Percentiles rank a stretch among this genome's conserved stretches.
phyloP scores from a whole-genome alignment of 192 early-diverging fungal species.

The Gigaspora rosea region DNA sequence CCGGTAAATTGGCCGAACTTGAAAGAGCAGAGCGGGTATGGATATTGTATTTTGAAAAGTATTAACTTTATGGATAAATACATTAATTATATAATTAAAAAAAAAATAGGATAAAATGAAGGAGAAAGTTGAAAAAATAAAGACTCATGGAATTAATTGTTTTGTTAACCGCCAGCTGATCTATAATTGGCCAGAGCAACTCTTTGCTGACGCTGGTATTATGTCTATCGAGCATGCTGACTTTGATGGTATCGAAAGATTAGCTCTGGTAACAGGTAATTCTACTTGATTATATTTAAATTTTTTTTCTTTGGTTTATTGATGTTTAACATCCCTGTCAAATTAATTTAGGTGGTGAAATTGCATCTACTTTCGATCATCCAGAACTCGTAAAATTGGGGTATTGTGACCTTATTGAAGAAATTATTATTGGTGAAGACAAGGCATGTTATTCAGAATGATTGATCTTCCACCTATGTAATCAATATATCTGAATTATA shows the following conservation, averaged over 20 bases:
- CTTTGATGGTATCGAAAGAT: constrained; percentile 96
- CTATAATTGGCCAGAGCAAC: constrained; percentile 99
- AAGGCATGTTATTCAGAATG: constrained; percentile 36
- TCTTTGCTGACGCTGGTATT: constrained; percentile 97
- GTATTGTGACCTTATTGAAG: constrained; percentile 95
- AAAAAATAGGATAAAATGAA: constrained; percentile 87
- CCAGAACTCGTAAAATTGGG: constrained; percentile 95
- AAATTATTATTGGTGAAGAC: constrained; percentile 99
- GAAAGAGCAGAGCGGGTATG: constrained; percentile 89
- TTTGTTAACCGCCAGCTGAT: constrained; percentile 99
- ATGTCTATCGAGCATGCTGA: constrained; percentile 98
- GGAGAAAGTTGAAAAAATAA: constrained; percentile 98
- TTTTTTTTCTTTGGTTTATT: background rate
- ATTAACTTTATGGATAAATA: background rate
- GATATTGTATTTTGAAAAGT: no score
- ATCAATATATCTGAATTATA: background rate
- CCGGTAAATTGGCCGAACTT: constrained; percentile 96
- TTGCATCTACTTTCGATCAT: constrained; percentile 97
- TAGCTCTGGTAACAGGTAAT: constrained; percentile 89
- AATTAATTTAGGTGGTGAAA: constrained; percentile 76
- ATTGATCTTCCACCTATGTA: background rate
- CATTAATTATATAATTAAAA: background rate
- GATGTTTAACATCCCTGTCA: background rate
- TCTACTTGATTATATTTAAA: no score
- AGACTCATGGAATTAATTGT: constrained; percentile 95